Evolutionary conservation across 352 stramenopile genomes (phyloP), one percentile per base, ranked within the genome.

Genomic region (Phytophthora ramorum): DNA sequence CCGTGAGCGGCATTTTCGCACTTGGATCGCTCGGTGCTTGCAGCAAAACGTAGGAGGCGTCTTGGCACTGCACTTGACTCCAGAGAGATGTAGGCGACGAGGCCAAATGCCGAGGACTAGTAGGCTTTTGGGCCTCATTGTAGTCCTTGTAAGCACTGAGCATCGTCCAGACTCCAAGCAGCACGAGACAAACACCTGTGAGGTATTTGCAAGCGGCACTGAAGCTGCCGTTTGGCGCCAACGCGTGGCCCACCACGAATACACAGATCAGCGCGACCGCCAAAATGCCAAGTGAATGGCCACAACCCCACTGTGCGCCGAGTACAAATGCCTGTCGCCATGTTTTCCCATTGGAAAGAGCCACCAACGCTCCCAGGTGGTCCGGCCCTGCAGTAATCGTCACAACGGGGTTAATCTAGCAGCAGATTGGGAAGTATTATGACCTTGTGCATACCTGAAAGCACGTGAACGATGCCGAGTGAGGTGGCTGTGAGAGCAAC

Each of bases 211-310:
- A 90, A 12, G 81, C 53, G 2, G 63, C 59, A 30, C 69, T 73
- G 19, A 83, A 73, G 24, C 7, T 54, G 35, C 65, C 58, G 43
- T 49, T 63, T 1, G 46, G 58, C 1, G 68, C 66, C 43, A 84
- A 49, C 16, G 63, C 63, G 45, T 75, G 81, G 45, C 70, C 90
- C 12, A 76, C 62, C 0, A 72, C 82, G 69, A 83, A 89, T 58
- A 71, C 89, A 35, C 71, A 74, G 22, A 69, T 59, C 13, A 73
- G 19, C 19, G 71, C 93, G 52, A 91, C 67, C 16, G 75, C 22
- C 13, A 97, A 40, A 51, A 98, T 87, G n/a, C 93, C 93, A 0
- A 93, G 67, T 13, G 83, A 89, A 62, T 98, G 92, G 20, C 93
- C 92, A 22, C 89, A 73, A 9, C 93, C 93, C 93, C 91, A 98